Evolutionary conservation across 1,284 basidiomycete genomes (phyloP).

Genomic region (Rhodotorula sp.): DNA sequence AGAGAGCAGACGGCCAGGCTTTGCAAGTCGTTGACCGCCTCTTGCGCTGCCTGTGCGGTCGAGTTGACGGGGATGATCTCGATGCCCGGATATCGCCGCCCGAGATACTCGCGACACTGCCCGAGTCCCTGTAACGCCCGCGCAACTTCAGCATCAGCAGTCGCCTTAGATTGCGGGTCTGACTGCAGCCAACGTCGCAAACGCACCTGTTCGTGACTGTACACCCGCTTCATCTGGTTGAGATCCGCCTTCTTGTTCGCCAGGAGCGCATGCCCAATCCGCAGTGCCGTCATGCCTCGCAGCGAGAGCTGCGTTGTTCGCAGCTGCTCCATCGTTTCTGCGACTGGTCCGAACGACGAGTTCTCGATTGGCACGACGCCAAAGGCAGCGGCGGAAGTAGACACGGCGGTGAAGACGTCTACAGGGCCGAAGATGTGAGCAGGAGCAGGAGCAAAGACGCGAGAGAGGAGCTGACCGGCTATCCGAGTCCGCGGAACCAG

Average conservation of each 20-base stretch:
- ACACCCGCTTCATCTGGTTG: constrained; percentile 31
- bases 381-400: constrained; percentile 5
- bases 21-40: constrained; percentile 26
- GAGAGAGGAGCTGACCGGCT: constrained; percentile 13
- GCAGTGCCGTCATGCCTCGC: constrained; percentile 31
- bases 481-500: constrained; percentile 29
- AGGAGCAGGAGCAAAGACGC: neutral
- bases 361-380: constrained; percentile 46
- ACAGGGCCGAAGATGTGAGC: neutral
- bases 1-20: constrained; percentile 42
- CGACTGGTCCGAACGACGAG: constrained; percentile 43
- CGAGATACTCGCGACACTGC: constrained; percentile 41
- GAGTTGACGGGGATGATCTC: constrained; percentile 39
- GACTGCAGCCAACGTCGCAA: neutral
- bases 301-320: constrained; percentile 25
- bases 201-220: constrained; percentile 45
- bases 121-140: constrained; percentile 37
- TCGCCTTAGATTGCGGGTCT: neutral
- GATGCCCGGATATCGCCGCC: constrained; percentile 24
- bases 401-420: constrained; percentile 43
- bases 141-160: neutral
- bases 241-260: constrained; percentile 4
- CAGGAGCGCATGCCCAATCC: constrained; percentile 44
- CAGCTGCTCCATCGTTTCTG: constrained; percentile 40
- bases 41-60: constrained; percentile 41